phyloP scores from a whole-genome alignment of 257 asterid genomes.

The Fraxinus quadrangulata region DNA sequence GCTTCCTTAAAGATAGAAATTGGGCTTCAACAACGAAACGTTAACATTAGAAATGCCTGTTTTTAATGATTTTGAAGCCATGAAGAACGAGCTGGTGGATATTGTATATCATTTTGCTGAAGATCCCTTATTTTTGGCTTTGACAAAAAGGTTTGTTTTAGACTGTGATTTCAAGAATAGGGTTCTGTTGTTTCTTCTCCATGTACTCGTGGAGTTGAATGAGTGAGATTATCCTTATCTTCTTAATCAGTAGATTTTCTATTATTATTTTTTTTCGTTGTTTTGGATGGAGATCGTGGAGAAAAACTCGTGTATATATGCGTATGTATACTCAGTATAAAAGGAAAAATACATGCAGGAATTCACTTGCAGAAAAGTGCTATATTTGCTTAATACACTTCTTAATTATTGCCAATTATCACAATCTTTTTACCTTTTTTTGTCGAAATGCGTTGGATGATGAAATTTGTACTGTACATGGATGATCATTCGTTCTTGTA shows the following conservation, averaged over 20 bases:
- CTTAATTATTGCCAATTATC: background rate
- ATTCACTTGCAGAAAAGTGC: conserved; percentile 5
- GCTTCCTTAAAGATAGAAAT: conserved; percentile 36
- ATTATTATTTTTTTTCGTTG: background rate
- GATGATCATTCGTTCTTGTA: conserved; percentile 25
- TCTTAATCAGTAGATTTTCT: conserved; percentile 1
- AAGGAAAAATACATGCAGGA: conserved; percentile 27
- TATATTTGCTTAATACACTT: background rate
- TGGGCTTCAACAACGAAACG: background rate
- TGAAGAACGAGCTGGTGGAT: background rate
- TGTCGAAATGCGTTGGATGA: conserved; percentile 12
- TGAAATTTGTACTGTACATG: background rate
- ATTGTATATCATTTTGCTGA: conserved; percentile 16
- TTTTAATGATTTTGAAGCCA: conserved; percentile 11
- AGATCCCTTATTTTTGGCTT: background rate
- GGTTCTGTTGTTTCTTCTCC: too few relatives aligned
- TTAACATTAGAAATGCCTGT: background rate
- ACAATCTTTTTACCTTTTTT: background rate
- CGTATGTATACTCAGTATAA: conserved; percentile 19
- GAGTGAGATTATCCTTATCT: background rate
- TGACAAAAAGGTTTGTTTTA: background rate
- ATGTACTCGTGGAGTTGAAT: background rate
- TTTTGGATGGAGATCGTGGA: conserved; percentile 11
- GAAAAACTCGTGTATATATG: conserved; percentile 19
- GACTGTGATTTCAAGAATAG: conserved; percentile 6